Conservation (phyloP, 1,284 basidiomycete species). For the Heliocybe sulcata region DNA sequence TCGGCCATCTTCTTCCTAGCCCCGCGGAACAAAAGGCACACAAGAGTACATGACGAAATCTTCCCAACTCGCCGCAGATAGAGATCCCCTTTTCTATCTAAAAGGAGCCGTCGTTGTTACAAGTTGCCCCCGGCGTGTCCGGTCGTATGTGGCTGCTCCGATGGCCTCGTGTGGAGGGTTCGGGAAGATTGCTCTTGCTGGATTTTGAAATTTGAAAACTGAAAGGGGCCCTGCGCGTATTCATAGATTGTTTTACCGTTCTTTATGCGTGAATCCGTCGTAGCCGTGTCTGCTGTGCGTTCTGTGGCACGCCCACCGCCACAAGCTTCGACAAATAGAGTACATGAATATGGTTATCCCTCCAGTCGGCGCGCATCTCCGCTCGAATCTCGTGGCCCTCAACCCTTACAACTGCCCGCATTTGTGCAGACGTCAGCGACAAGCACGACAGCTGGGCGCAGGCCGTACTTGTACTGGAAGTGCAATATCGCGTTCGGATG, state of each 20-base stretch:
- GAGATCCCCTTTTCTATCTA: too few species aligned
- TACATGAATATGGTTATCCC: not conserved
- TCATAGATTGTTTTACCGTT: too few species aligned
- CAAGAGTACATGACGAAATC: too few species aligned
- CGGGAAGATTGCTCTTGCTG: too few species aligned
- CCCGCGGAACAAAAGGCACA: too few species aligned
- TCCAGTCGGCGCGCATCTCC: not conserved
- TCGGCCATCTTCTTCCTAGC: too few species aligned
- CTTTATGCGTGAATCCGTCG: not conserved
- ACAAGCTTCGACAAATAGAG: not conserved
- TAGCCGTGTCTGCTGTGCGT: not conserved
- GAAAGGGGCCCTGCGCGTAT: not conserved
- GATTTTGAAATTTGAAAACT: too few species aligned
- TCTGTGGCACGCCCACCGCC: not conserved
- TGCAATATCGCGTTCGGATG: conserved; percentile 51
- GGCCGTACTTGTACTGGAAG: not conserved
- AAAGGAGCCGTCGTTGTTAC: too few species aligned
- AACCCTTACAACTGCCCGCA: not conserved
- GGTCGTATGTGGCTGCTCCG: too few species aligned
- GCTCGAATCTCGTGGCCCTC: conserved; percentile 1
- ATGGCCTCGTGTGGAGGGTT: too few species aligned
- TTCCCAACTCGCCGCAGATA: too few species aligned
- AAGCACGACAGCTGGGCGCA: not conserved
- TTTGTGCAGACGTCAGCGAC: not conserved
- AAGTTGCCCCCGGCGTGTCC: too few species aligned